Base-by-base conservation (phyloP, 129 eudicot species). In the Cynara cardunculus region DNA sequence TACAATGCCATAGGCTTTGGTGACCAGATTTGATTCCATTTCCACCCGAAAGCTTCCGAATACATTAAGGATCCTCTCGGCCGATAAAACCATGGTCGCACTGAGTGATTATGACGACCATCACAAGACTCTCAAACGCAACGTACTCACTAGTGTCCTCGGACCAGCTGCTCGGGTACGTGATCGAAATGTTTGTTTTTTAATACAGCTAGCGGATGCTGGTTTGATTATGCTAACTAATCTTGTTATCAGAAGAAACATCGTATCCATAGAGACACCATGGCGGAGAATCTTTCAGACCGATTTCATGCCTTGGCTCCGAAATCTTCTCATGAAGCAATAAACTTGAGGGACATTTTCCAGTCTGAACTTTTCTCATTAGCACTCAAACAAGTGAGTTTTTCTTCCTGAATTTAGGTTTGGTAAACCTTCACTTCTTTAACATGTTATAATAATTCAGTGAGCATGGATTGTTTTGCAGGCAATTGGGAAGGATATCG, bases 121-220 rank as follows among this genome's bases (percentile, higher is more conserved):
- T 59, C 86, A 91, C 83, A 88, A 88, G 83, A 76, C 82, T 7
- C 76, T 77, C 1, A 89, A 89, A 76, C 71, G 80, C 21, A 73
- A 80, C 72, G n/a, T 89, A 39, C 82, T 91, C 27, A 75, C 88
- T 0, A 81, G 90, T 76, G 83, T 88, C 69, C 78, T 91, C 56
- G 97, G 94, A 77, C 82, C 97, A 34, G 81, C 73, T 79, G 97
- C 97, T 25, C 94, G 86, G 94, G 94, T 91, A 49, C 32, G 77
- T 76, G 7, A 41, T 56, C 39, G 6, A 25, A 32, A 53, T 2
- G 3, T 16, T n/a, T 37, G 18, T 67, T 76, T 34, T 66, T 75
- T n/a, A n/a, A n/a, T n/a, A n/a, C n/a, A n/a, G n/a, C n/a, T n/a
- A n/a, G n/a, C n/a, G n/a, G n/a, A n/a, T n/a, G n/a, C n/a, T n/a